phyloP scores from a whole-genome alignment of 495 filamentous ascomycete species.

The Podospora australis region DNA sequence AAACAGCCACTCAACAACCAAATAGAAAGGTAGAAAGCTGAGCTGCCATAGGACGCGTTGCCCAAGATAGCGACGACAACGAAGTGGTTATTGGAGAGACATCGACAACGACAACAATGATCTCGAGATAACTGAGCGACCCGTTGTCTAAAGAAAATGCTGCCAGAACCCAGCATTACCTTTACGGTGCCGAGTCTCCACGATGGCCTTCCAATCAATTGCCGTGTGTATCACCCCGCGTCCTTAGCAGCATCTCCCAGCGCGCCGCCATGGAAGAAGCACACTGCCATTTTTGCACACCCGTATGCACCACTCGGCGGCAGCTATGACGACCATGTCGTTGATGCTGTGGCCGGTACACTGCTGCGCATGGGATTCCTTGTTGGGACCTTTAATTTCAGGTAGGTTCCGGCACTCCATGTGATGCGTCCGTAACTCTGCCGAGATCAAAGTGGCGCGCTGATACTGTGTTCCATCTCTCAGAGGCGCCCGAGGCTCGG shows the following conservation, averaged over 20 bases:
- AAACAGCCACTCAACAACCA: too few species aligned
- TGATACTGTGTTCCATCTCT: too few species aligned
- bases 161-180: constrained; percentile 54
- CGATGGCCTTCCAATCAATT: constrained; percentile 66
- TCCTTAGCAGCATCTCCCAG: constrained; percentile 26
- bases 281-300: constrained; percentile 78
- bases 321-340: constrained; percentile 73
- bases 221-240: constrained; percentile 70
- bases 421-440: background rate
- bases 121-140: too few species aligned
- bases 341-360: constrained; percentile 54
- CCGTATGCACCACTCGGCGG: constrained; percentile 88
- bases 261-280: constrained; percentile 36
- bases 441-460: background rate
- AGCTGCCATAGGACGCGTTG: too few species aligned
- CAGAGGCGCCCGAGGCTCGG: constrained; percentile 72
- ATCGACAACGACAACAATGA: too few species aligned
- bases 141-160: too few species aligned
- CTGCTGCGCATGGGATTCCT: constrained; percentile 63
- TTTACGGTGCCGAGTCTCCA: constrained; percentile 81
- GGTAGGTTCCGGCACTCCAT: constrained; percentile 43
- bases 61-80: too few species aligned
- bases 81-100: too few species aligned
- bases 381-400: constrained; percentile 89
- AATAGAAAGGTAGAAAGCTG: too few species aligned